Evolutionary conservation across 2,329 filamentous ascomycete species (phyloP).

Genomic region (Phaeoacremonium minimum): DNA sequence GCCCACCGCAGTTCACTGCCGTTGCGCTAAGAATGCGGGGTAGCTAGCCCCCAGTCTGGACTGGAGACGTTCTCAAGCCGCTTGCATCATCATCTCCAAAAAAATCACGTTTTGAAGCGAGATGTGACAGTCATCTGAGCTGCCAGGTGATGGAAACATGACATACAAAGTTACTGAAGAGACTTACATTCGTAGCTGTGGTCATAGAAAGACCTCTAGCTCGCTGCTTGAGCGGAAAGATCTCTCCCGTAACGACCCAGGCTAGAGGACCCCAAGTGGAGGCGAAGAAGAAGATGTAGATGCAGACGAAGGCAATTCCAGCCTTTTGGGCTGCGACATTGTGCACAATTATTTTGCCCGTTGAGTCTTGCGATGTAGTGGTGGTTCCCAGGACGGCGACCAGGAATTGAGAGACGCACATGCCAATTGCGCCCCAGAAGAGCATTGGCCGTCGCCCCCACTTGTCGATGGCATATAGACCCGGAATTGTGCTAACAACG

Average conservation of each 20-base stretch:
- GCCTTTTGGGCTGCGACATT: constrained; percentile 49
- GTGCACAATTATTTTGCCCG: constrained; percentile 45
- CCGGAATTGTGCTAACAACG: constrained; percentile 58
- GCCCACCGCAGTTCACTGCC: too few species aligned
- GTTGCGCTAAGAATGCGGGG: too few species aligned
- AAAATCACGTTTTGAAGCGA: too few species aligned
- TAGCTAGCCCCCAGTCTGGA: neutral
- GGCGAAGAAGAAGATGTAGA: constrained; percentile 75
- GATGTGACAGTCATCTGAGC: too few species aligned
- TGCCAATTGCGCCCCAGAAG: constrained; percentile 61
- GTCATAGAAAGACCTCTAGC: constrained; percentile 64
- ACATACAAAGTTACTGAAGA: too few species aligned
- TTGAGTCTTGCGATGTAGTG: constrained; percentile 43
- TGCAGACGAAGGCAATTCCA: constrained; percentile 58
- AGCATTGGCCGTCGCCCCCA: constrained; percentile 61
- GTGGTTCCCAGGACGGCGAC: constrained; percentile 55
- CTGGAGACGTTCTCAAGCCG: too few species aligned
- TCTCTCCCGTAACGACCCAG: constrained; percentile 56
- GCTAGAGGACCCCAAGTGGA: constrained; percentile 59
- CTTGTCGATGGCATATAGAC: constrained; percentile 59
- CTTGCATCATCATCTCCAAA: neutral
- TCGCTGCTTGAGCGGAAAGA: constrained; percentile 59
- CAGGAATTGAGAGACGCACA: constrained; percentile 57
- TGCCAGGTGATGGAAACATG: too few species aligned
- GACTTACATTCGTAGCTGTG: constrained; percentile 60